Evolutionary conservation across 805 yeast species (phyloP).

Genomic region (Wickerhamiella qilinensis): DNA sequence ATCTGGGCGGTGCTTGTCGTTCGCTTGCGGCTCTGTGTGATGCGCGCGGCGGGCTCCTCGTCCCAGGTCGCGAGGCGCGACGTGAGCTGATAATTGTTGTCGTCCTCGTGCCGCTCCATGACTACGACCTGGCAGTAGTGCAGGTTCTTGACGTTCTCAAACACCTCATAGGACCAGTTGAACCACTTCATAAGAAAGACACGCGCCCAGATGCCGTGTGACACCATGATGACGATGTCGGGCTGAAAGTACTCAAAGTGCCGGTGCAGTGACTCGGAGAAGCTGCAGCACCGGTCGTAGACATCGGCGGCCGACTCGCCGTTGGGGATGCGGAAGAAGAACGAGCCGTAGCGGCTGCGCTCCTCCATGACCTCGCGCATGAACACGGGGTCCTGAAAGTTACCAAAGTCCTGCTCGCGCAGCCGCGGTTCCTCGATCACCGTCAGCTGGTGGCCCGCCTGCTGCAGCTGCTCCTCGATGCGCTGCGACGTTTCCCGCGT

Average conservation of each 20-base stretch:
- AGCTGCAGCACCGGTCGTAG: conserved; percentile 77
- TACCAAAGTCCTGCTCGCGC: conserved; percentile 90
- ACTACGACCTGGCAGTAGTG: conserved; percentile 72
- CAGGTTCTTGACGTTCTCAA: conserved; percentile 67
- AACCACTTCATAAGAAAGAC: conserved; percentile 92
- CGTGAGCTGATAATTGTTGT: conserved; percentile 35
- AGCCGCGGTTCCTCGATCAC: conserved; percentile 78
- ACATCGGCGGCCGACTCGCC: conserved; percentile 97
- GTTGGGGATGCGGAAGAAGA: conserved; percentile 76
- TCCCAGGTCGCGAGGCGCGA: conserved; percentile 63
- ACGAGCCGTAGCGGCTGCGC: conserved; percentile 75
- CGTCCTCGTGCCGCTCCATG: conserved; percentile 44
- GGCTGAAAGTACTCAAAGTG: conserved; percentile 58
- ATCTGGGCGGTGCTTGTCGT: not conserved
- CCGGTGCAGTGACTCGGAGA: conserved; percentile 72
- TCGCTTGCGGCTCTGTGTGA: not conserved
- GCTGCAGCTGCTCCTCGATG: conserved; percentile 36
- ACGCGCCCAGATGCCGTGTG: conserved; percentile 90
- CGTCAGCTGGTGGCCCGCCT: conserved; percentile 30
- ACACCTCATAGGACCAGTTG: conserved; percentile 80
- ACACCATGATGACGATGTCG: conserved; percentile 66
- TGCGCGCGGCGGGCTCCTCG: conserved; percentile 14
- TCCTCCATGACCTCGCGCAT: conserved; percentile 76
- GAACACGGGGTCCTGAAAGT: conserved; percentile 37
- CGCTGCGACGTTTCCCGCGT: conserved; percentile 74